phyloP scores from a whole-genome alignment of 2,329 filamentous ascomycete genomes.

The Colletotrichum viniferum region DNA sequence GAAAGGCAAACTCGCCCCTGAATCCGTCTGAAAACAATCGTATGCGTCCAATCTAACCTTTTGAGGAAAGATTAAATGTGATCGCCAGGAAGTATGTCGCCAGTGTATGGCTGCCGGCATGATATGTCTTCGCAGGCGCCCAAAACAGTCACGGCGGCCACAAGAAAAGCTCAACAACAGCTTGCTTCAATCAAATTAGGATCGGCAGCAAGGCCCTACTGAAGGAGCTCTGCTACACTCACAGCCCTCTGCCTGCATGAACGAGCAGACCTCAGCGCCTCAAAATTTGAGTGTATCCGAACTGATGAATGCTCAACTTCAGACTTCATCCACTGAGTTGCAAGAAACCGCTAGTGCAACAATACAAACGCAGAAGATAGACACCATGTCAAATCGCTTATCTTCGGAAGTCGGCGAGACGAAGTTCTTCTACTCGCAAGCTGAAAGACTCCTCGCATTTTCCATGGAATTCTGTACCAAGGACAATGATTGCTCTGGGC shows the following conservation, averaged over 20 bases:
- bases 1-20: not conserved
- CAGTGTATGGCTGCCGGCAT: not conserved
- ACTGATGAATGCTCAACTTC: rapidly evolving
- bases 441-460: not conserved
- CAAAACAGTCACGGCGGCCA: not conserved
- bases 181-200: not conserved
- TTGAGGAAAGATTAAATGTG: not conserved
- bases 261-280: not conserved
- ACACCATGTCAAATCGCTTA: not conserved
- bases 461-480: not conserved
- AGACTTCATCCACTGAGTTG: not conserved
- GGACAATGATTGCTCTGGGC: not conserved
- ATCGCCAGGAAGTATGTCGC: not conserved
- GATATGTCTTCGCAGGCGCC: not conserved
- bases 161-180: not conserved
- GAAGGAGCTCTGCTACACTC: not conserved
- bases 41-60: no score
- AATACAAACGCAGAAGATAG: not conserved
- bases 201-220: not conserved
- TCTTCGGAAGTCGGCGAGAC: not conserved
- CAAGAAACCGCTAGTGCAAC: not conserved
- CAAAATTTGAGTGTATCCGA: rapidly evolving
- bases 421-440: not conserved
- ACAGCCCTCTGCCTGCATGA: not conserved
- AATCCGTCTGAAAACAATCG: no score